Base-by-base conservation (phyloP, 176 grass and related monocot genomes). In the Guadua angustifolia region DNA sequence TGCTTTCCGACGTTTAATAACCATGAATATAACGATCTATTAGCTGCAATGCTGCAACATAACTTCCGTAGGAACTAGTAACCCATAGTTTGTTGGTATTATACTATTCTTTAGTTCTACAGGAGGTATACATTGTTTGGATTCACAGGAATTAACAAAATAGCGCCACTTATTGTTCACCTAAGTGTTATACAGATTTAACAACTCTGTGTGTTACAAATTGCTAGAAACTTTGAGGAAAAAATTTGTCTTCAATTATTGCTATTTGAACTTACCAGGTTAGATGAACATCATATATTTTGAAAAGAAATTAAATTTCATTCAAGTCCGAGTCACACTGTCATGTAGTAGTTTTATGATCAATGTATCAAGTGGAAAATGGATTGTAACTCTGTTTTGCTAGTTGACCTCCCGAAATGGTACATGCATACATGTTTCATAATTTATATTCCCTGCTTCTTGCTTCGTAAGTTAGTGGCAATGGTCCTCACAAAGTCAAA, bases 21-120 rank as follows among this genome's bases (percentile, higher is more conserved):
- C n/a, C n/a, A n/a, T n/a, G 65, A 73, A 32, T 62, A 64, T 1
- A 78, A 74, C 14, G 58, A 49, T 17, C 21, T 21, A 88, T 81
- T 84, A 86, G 79, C 14, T 56, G 61, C 19, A 32, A 25, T 77
- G 58, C 40, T 71, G 21, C 26, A 13, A 80, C 84, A 57, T 33
- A 77, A 50, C 2, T 69, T 36, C 19, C 40, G 16, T 74, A 64
- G 22, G n/a, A 79, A 39, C 6, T 61, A 61, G 58, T 25, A 61
- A 71, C 5, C 33, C 14, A 40, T 22, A 57, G 2, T 53, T 67
- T 66, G 40, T 44, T 33, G 69, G 44, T 44, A 71, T 38, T 13
- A 26, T 61, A 61, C 4, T 60, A 13, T 16, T 12, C 32, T 46
- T 29, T 43, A 60, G 17, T 66, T 74, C 25, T n/a, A n/a, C 29